A percentile compares a stretch with the other conserved stretches of the same genome.
These are phyloP conservation scores for Penicillium salamii DNA, from an alignment of 495 filamentous ascomycete genomes.

Conservation along the genomic window DNA sequence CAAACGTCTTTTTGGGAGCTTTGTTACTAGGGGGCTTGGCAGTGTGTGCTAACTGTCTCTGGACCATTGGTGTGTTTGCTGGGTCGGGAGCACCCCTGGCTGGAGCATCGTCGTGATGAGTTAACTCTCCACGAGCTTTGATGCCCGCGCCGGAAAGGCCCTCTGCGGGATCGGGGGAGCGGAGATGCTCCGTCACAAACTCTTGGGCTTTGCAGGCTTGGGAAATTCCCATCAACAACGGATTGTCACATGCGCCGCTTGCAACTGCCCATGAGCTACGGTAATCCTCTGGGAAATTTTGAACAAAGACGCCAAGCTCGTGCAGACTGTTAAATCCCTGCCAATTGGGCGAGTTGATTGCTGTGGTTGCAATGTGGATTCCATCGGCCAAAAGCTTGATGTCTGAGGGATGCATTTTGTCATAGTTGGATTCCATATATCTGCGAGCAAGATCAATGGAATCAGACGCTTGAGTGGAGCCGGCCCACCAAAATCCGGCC, in stretches of 20 bases:
- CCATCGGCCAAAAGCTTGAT: constrained; percentile 56
- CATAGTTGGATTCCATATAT: constrained; percentile 57
- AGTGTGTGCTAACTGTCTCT: constrained; percentile 13
- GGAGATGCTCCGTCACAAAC: constrained; percentile 54
- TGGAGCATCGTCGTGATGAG: constrained; percentile 17
- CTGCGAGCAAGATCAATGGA: constrained; percentile 60
- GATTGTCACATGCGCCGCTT: constrained; percentile 18
- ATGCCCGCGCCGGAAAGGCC: constrained; percentile 52
- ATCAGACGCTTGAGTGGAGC: constrained; percentile 63
- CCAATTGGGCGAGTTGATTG: constrained; percentile 60
- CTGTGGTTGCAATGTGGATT: constrained; percentile 58
- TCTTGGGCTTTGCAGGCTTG: constrained; percentile 58
- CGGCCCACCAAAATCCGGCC: constrained; percentile 88
- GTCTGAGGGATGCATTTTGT: constrained; percentile 57
- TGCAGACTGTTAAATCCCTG: constrained; percentile 62
- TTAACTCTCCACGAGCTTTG: constrained; percentile 32
- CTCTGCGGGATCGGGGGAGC: constrained; percentile 42
- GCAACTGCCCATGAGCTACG: constrained; percentile 65
- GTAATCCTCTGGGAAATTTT: constrained; percentile 52
- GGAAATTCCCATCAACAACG: constrained; percentile 50
- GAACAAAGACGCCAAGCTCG: constrained; percentile 73
- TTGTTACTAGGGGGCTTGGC: constrained; percentile 27
- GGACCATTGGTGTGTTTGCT: constrained; percentile 8
- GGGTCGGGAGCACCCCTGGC: constrained; percentile 16
- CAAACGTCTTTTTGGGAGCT: constrained; percentile 34